A percentile compares a stretch with the other conserved stretches of the same genome.
These are phyloP conservation scores for Echeveria elegans DNA, from an alignment of 164 flowering plant genomes.

Conservation along the genomic window DNA sequence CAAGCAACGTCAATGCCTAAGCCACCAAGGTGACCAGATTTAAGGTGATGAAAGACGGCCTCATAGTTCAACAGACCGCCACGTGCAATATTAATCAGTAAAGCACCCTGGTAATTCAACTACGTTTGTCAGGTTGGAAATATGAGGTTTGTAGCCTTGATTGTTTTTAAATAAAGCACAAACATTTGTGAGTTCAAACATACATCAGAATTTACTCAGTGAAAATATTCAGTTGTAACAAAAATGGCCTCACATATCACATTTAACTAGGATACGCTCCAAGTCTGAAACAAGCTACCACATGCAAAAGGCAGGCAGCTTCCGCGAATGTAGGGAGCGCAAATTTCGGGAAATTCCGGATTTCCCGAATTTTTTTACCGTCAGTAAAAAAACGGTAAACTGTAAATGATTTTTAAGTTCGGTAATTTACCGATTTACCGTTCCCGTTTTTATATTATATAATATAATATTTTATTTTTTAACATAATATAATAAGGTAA, in stretches of 20 bases:
- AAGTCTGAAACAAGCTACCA: background rate
- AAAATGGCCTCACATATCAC: background rate
- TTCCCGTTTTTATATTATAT: no score
- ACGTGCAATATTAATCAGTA: conserved; percentile 74
- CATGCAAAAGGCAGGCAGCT: background rate
- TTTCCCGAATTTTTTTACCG: no score
- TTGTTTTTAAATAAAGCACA: no score
- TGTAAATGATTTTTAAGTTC: no score
- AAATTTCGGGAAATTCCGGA: no score
- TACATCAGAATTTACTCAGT: background rate
- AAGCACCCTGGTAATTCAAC: conserved; percentile 46
- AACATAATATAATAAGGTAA: no score
- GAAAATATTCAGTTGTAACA: background rate
- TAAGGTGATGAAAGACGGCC: conserved; percentile 43
- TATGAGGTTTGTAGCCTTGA: no score
- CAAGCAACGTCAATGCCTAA: conserved; percentile 89
- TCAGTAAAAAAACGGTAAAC: no score
- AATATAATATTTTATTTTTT: no score
- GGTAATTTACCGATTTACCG: no score
- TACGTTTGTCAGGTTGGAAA: background rate
- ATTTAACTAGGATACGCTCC: background rate
- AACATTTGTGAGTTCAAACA: no score
- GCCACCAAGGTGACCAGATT: conserved; percentile 84
- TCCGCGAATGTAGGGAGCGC: background rate
- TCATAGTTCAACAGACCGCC: conserved; percentile 79